Evolutionary conservation across 257 asterid genomes (phyloP).

Genomic region (Petunia secreta): DNA sequence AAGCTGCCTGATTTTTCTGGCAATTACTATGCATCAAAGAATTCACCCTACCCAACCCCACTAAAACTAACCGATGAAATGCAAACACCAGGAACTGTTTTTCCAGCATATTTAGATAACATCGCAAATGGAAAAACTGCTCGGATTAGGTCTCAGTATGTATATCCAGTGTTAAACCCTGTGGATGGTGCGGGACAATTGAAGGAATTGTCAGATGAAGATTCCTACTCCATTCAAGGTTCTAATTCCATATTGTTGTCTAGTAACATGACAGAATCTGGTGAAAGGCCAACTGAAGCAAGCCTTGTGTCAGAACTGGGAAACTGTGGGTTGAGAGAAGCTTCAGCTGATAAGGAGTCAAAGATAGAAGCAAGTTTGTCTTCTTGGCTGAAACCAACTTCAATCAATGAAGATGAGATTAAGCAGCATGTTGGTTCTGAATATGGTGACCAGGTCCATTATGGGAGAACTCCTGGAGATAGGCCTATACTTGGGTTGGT

Average conservation of each 20-base stretch:
- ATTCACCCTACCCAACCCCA: slow-evolving; percentile 80
- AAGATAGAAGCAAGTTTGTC: slow-evolving; percentile 55
- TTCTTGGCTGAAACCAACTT: slow-evolving; percentile 63
- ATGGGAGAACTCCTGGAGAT: slow-evolving; percentile 56
- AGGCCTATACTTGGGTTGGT: slow-evolving; percentile 95
- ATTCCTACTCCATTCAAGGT: slow-evolving; percentile 34
- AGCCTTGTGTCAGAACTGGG: slow-evolving; percentile 31
- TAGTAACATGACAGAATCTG: slow-evolving; percentile 33
- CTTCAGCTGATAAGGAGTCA: slow-evolving; percentile 43
- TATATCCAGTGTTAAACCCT: slow-evolving; percentile 59
- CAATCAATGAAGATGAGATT: slow-evolving; percentile 38
- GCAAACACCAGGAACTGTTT: slow-evolving; percentile 94
- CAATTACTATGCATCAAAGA: slow-evolving; percentile 36
- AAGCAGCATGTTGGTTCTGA: slow-evolving; percentile 33
- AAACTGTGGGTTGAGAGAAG: slow-evolving; percentile 24
- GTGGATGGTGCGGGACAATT: slow-evolving; percentile 41
- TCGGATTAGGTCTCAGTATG: slow-evolving; percentile 70
- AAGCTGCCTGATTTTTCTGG: slow-evolving; percentile 44
- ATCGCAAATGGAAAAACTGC: slow-evolving; percentile 47
- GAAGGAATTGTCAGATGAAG: slow-evolving; percentile 52
- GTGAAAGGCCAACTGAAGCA: slow-evolving; percentile 33
- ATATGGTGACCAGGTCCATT: slow-evolving; percentile 31
- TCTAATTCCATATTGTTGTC: slow-evolving; percentile 33
- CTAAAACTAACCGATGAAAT: slow-evolving; percentile 74
- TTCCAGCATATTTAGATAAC: slow-evolving; percentile 58